Evolutionary conservation across 129 eudicot species (phyloP), one percentile per base, ranked within the genome.

Genomic region (Flaveria brownii): DNA sequence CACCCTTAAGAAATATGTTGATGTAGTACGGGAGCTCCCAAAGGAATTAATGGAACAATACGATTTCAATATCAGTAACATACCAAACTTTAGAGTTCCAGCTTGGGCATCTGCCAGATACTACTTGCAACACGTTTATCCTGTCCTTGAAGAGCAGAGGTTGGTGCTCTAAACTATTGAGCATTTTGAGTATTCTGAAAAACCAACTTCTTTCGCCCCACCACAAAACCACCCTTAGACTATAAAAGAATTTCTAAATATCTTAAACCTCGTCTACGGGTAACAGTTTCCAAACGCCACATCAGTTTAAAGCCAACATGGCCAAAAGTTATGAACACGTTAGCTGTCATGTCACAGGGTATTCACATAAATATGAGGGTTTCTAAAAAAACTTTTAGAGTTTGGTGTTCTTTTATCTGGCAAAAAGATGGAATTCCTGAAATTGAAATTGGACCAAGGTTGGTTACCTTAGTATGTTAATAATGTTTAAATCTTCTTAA

Each of bases 41-140:
- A 60, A 56, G 30, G 88, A 87, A 59, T 14, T 88, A 59, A 85
- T 90, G 96, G 92, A 87, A 74, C 74, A 69, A 47, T 88, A 86
- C 75, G 84, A 84, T 78, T 82, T 61, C 76, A 90, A 88, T 82
- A 85, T 88, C 68, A 93, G 84, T 84, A 88, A 82, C 65, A 78
- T 90, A 51, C 89, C 83, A 76, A 84, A 36, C 70, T 70, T 80
- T 39, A 84, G 86, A 68, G 90, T 93, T 72, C 89, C 83, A 56
- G 98, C 98, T 57, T 93, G 98, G 98, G 87, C 98, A 43, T 69
- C 97, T 49, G 79, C 88, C 76, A 68, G 78, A 61, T 90, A 85
- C 77, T 93, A 93, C 84, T 52, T 81, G 73, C 82, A 88, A 51
- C 88, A 78, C 80, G 92, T 90, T 82, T 86, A 85, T 86, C 98